A percentile compares a stretch with the other conserved stretches of the same genome.
These are phyloP conservation scores for Chalciporus piperatus DNA, from an alignment of 768 basidiomycete genomes.

Conservation along the genomic window DNA sequence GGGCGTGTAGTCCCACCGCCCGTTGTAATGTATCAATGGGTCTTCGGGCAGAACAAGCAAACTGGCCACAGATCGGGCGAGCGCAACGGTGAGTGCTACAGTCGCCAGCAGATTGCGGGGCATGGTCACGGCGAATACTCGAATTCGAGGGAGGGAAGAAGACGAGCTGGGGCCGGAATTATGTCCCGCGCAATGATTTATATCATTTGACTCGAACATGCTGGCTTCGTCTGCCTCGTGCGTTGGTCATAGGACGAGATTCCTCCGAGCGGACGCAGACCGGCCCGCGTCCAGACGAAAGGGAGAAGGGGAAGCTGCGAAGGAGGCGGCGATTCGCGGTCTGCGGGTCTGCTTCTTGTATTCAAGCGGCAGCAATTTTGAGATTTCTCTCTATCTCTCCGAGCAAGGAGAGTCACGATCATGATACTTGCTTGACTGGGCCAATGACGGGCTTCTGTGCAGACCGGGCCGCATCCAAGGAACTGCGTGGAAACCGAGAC, in stretches of 20 bases:
- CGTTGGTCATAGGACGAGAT: background rate
- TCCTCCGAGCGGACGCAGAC: background rate
- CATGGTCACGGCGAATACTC: background rate
- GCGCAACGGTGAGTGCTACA: background rate
- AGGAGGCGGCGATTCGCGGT: no score
- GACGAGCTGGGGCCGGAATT: background rate
- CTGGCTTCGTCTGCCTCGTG: background rate
- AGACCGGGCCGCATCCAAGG: no score
- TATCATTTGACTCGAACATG: background rate
- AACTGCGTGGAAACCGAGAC: no score
- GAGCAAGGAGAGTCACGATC: no score
- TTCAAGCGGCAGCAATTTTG: no score
- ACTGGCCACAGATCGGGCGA: background rate
- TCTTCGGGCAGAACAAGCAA: background rate
- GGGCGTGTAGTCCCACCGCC: slow-evolving; percentile 6
- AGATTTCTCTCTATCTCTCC: no score
- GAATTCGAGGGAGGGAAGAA: background rate
- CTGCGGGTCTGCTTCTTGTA: no score
- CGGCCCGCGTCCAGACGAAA: background rate
- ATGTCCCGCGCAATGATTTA: background rate
- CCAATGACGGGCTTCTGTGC: no score
- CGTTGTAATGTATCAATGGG: background rate
- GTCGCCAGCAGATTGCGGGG: background rate
- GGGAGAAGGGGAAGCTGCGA: no score
- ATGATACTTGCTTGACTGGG: no score